These are phyloP conservation scores for Citrullus mucosospermus DNA, from an alignment of 306 rosid species.

Conservation along the genomic window DNA sequence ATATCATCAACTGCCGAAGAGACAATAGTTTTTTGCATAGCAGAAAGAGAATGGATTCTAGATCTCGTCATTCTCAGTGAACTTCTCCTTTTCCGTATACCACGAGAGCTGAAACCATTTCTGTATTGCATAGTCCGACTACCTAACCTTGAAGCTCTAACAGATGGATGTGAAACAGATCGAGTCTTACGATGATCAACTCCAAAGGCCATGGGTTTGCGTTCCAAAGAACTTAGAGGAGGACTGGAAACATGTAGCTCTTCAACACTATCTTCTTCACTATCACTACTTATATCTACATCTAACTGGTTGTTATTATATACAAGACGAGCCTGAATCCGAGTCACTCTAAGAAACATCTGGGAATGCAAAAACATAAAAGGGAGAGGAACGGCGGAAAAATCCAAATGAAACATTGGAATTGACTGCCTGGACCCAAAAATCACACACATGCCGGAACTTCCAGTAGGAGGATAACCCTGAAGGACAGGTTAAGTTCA, in stretches of 20 bases:
- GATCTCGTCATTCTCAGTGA: slow-evolving; percentile 37
- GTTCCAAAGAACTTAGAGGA: slow-evolving; percentile 6
- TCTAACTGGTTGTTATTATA: slow-evolving; percentile 14
- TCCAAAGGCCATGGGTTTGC: slow-evolving; percentile 1
- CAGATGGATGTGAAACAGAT: slow-evolving; percentile 13
- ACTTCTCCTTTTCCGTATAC: slow-evolving; percentile 43
- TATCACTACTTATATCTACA: slow-evolving; percentile 17
- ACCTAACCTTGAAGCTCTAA: slow-evolving; percentile 25
- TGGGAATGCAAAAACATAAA: slow-evolving; percentile 34
- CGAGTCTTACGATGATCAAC: slow-evolving; percentile 9
- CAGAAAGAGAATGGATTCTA: slow-evolving; percentile 23
- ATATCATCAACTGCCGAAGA: slow-evolving; percentile 25
- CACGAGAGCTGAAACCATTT: slow-evolving; percentile 24
- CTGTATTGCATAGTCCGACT: slow-evolving; percentile 27
- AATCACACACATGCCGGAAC: slow-evolving; percentile 40
- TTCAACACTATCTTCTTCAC: slow-evolving; percentile 15
- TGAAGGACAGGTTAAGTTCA: slow-evolving; percentile 19
- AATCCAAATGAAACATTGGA: slow-evolving; percentile 55
- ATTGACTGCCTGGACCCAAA: slow-evolving; percentile 24
- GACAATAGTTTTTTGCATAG: slow-evolving; percentile 26
- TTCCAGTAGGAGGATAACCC: slow-evolving; percentile 24
- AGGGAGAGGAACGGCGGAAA: slow-evolving; percentile 58
- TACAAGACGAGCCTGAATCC: slow-evolving; percentile 16
- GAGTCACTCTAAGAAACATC: slow-evolving; percentile 21
- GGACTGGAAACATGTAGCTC: neutral